Evolutionary conservation across 257 asterid genomes (phyloP), one percentile per base, ranked within the genome.

Genomic region (Solanum etuberosum): DNA sequence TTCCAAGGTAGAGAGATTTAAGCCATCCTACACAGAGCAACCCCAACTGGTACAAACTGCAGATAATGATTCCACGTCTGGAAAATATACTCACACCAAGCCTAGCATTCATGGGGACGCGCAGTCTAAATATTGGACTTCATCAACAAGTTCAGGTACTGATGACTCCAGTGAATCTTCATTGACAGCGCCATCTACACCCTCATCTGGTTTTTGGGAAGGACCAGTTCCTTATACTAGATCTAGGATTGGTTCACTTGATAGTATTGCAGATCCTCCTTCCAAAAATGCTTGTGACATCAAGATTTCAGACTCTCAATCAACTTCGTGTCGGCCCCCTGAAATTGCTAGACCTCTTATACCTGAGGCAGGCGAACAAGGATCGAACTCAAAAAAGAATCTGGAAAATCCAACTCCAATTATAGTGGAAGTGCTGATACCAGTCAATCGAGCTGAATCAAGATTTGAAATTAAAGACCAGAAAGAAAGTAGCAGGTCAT

Each of bases 181-280:
- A 71, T 85, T 89, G 72, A 89, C 93, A 67, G 94, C 89, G 83
- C 91, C 96, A 46, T 92, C 97, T 80, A 89, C 93, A 87, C 90
- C 93, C 88, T 91, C 94, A 5, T 90, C 94, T 91, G 95, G 88
- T 83, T 95, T 94, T 83, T 95, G 98, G 97, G 94, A 89, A 74
- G 97, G 94, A 87, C 67, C 91, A 82, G 86, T 90, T 87, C 92
- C 90, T 78, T 85, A 65, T 86, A 76, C 87, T 83, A 91, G 90
- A 88, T 88, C 91, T 86, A 89, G 91, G 91, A 88, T 80, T 59
- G 90, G 88, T 70, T 87, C 89, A 46, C 42, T 78, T 81, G 88
- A 89, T 88, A 91, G 83, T 76, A 65, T 6, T 78, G 67, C 88
- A 31, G 74, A 27, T 86, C 85, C 89, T 87, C 70, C 86, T 86